A percentile compares a stretch with the other conserved stretches of the same genome.
These are phyloP conservation scores for Hibiscus tridactylites DNA, from an alignment of 345 rosid species.

Conservation along the genomic window DNA sequence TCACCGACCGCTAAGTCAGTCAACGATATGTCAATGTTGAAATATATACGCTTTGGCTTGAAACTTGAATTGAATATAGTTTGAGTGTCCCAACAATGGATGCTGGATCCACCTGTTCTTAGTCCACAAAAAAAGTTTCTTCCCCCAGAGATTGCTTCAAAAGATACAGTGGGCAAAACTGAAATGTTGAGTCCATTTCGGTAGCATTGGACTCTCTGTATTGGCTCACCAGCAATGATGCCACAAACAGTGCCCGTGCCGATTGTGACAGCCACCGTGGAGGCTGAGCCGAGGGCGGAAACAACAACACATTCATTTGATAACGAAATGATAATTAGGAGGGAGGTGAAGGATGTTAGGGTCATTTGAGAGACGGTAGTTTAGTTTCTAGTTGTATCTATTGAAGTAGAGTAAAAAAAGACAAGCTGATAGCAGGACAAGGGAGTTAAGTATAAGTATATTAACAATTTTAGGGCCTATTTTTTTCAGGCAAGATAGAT, in stretches of 20 bases:
- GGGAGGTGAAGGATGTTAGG: background rate
- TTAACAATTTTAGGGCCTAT: background rate
- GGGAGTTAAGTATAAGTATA: too few species aligned
- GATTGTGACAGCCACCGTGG: slow-evolving; percentile 31
- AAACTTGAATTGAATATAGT: slow-evolving; percentile 6
- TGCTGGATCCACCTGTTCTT: slow-evolving; percentile 32
- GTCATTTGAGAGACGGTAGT: slow-evolving; percentile 22
- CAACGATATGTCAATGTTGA: slow-evolving; percentile 18
- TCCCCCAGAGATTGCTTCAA: slow-evolving; percentile 51
- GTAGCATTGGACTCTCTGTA: slow-evolving; percentile 43
- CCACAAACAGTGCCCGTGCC: slow-evolving; percentile 36
- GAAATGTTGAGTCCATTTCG: slow-evolving; percentile 21
- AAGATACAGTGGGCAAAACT: slow-evolving; percentile 35
- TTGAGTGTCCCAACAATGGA: slow-evolving; percentile 46
- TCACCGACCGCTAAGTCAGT: slow-evolving; percentile 41
- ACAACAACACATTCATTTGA: slow-evolving; percentile 3
- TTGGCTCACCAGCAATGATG: slow-evolving; percentile 31
- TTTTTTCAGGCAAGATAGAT: background rate
- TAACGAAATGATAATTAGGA: slow-evolving; percentile 4
- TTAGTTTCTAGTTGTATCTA: slow-evolving; percentile 13
- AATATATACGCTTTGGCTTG: slow-evolving; percentile 27
- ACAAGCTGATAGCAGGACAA: too few species aligned
- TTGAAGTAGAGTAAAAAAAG: background rate
- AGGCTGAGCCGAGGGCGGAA: slow-evolving; percentile 38
- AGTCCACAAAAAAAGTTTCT: slow-evolving; percentile 44